These are phyloP conservation scores for Bruguiera gymnorhiza DNA, from an alignment of 345 rosid species.

Conservation along the genomic window DNA sequence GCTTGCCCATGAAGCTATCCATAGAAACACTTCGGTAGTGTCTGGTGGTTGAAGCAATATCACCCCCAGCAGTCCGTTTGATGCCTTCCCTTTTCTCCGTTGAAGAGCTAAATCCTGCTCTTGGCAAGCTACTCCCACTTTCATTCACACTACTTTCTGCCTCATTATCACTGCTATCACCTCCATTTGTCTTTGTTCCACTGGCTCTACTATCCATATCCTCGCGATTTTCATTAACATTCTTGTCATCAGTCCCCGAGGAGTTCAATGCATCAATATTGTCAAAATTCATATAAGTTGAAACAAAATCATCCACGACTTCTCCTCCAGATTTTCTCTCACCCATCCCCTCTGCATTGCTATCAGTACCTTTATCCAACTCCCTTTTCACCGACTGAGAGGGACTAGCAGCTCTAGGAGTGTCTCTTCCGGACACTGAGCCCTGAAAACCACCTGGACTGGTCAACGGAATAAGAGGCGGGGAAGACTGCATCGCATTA, in stretches of 20 bases:
- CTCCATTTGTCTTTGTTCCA: slow-evolving; percentile 83
- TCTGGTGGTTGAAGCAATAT: slow-evolving; percentile 61
- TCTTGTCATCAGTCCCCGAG: slow-evolving; percentile 70
- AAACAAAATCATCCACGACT: slow-evolving; percentile 82
- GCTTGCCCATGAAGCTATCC: slow-evolving; percentile 86
- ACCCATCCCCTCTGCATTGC: slow-evolving; percentile 55
- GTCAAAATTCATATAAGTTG: slow-evolving; percentile 93
- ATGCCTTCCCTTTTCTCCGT: slow-evolving; percentile 65
- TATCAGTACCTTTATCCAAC: slow-evolving; percentile 53
- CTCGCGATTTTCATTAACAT: slow-evolving; percentile 63
- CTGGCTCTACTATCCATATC: slow-evolving; percentile 92
- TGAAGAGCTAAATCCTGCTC: slow-evolving; percentile 40
- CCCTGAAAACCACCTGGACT: slow-evolving; percentile 44
- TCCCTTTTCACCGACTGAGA: slow-evolving; percentile 49
- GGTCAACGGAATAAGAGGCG: slow-evolving; percentile 53
- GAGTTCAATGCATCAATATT: slow-evolving; percentile 78
- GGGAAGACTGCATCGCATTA: slow-evolving; percentile 51
- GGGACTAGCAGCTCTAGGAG: slow-evolving; percentile 34
- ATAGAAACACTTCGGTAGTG: slow-evolving; percentile 92
- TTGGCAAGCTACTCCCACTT: slow-evolving; percentile 42
- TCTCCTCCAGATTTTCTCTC: slow-evolving; percentile 81
- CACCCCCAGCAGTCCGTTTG: slow-evolving; percentile 76
- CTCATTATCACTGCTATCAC: slow-evolving; percentile 85
- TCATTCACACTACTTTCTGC: slow-evolving; percentile 90
- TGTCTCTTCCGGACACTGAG: slow-evolving; percentile 46